Evolutionary conservation across 768 basidiomycete species (phyloP), one percentile per base, ranked within the genome.

Genomic region (Piloderma croceum): DNA sequence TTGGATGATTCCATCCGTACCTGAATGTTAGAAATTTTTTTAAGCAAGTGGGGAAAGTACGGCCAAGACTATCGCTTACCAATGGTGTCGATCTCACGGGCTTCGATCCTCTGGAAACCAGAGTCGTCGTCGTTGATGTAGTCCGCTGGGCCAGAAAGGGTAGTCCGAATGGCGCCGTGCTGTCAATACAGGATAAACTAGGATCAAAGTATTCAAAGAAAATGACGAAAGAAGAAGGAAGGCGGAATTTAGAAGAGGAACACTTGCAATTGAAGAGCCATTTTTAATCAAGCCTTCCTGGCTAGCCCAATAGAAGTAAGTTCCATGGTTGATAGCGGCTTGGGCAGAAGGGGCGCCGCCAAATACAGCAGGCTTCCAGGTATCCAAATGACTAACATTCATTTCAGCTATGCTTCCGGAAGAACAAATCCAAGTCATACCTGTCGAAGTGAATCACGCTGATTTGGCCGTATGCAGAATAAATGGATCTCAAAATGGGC

Each of bases 281-380:
- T 86, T 83, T 51, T 69, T 71, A 47, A 93, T 81, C 32, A 90
- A 66, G 3, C 90, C 89, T 52, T 90, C 86, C 50, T 83, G 75
- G 44, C 79, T 80, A 0, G 90, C 90, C 74, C 85, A 85, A 63
- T 88, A 91, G 61, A 92, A 92, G 66, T 90, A 91, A 3, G 86
- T 89, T 10, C 89, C 90, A 44, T 92, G 90, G 45, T 86, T 90
- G 47, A 92, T 79, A 17, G 79, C 78, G 0, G 82, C 83, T 42
- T 81, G 80, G 1, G 71, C 69, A 20, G 81, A 81, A 3, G 81
- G 83, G 3, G 83, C 78, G 7, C 81, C 82, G 18, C 84, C 84
- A 52, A 85, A 85, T 7, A 83, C 78, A 23, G 74, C 67, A 4
- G 83, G 81, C 52, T 81, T 83, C 83, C 83, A 85, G 9, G 82